Evolutionary conservation across 805 yeast species (phyloP), one percentile per base, ranked within the genome.

Genomic region (Metschnikowia peoriensis): DNA sequence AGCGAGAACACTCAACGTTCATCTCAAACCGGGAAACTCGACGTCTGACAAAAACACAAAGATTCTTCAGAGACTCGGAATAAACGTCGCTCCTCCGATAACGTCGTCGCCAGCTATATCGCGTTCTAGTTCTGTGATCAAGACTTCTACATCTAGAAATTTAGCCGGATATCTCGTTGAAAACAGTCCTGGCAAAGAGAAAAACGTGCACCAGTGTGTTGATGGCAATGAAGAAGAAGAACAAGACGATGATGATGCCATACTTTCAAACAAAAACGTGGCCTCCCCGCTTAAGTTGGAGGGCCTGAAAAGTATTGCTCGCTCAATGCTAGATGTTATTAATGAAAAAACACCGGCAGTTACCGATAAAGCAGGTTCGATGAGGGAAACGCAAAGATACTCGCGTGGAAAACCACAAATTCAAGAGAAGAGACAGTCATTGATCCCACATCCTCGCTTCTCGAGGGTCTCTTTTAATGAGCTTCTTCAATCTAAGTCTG

Each of bases 391-490:
- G 15, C 38, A 43, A 9, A 15, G 14, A n/a, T 6, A 41, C 15
- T 22, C 35, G 2, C 16, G 16, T 17, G 29, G 12, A 15, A 8
- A 17, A 22, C 35, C 38, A 7, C 10, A 42, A 11, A 35, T 10
- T 6, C 29, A 22, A 8, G 52, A 39, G 17, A 49, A 34, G 47
- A 56, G 39, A 8, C 52, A 43, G 22, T 46, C 44, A 8, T 61
- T 71, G 48, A 69, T 73, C 38, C 79, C 79, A 7, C 75, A 75
- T 47, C 78, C 78, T 10, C 60, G 74, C 37, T 75, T 75, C 50
- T 75, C 79, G 0, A 64, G 71, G 38, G 66, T 75, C 47, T 73
- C 79, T 0, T 72, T 75, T 59, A 72, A 73, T 46, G 77, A 75
- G 1, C 59, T 74, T 49, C 52, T 53, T 34, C 50, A 48, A 15